Conservation (phyloP, 306 rosid genomes). For the Hippophae tibetana region DNA sequence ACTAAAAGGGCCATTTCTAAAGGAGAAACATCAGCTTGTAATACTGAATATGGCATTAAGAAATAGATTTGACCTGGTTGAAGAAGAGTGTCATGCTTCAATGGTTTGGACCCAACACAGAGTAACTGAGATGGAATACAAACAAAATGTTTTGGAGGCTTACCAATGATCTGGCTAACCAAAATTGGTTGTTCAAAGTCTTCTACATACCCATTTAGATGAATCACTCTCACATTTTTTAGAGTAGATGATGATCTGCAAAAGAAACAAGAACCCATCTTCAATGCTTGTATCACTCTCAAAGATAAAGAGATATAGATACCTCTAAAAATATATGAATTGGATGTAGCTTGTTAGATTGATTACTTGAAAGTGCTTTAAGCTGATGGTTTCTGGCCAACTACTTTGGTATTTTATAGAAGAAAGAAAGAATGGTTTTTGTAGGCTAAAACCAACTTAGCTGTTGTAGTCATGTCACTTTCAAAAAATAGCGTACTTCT, state of each 20-base stretch:
- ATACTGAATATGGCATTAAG: slow-evolving; percentile 52
- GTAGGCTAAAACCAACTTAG: too few relatives aligned
- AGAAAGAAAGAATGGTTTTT: too few relatives aligned
- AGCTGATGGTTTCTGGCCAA: too few relatives aligned
- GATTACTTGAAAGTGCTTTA: too few relatives aligned
- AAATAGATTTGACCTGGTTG: slow-evolving; percentile 62
- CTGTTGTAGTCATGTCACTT: too few relatives aligned
- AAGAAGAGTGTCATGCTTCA: slow-evolving; percentile 38
- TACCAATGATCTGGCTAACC: slow-evolving; percentile 41
- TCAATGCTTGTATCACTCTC: too few relatives aligned
- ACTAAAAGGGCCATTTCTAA: slow-evolving; percentile 48
- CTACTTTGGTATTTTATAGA: too few relatives aligned
- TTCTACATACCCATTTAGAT: slow-evolving; percentile 56
- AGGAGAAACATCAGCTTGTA: slow-evolving; percentile 55
- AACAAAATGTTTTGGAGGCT: slow-evolving; percentile 43
- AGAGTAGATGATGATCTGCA: slow-evolving; percentile 21
- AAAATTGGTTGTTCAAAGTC: slow-evolving; percentile 44
- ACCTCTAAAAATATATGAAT: too few relatives aligned
- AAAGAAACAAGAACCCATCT: slow-evolving; percentile 67
- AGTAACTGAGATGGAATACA: slow-evolving; percentile 61
- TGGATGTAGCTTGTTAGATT: too few relatives aligned
- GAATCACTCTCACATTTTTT: slow-evolving; percentile 44
- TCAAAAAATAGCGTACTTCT: too few relatives aligned
- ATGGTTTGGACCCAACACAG: slow-evolving; percentile 30
- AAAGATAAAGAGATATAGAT: too few relatives aligned